Evolutionary conservation across 1,284 basidiomycete species (phyloP), one percentile per base, ranked within the genome.

Genomic region (Stereum hirsutum): DNA sequence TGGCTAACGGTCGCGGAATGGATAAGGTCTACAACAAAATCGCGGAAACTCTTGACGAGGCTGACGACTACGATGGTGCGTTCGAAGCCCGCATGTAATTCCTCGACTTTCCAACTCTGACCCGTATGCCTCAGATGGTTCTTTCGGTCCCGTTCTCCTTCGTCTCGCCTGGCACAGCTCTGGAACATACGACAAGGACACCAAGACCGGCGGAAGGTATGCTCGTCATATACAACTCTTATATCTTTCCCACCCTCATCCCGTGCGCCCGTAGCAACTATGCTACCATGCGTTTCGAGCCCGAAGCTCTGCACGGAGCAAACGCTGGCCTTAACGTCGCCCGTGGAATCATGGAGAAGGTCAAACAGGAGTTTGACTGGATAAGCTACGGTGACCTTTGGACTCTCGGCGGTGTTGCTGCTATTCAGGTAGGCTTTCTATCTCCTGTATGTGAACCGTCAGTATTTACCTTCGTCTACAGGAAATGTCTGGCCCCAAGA

Each of bases 151-250:
- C 34, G 82, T 98, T 35, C 63, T 98, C 44, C 73, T 99, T 45
- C 90, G 95, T 61, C 81, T 98, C 44, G 94, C 93, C 23, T 97
- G 94, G 90, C 91, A 94, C 63, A 61, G 82, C 10, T 87, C 89
- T 38, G 94, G 94, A 40, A 97, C 94, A 1, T 94, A 87, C 57
- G 87, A 94, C 68, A 91, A 92, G 72, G 75, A 84, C 2, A 71
- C 78, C 52, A 80, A 81, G 52, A 87, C 89, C 15, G 94, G 95
- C 51, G 94, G 94, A 59, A 88, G 87, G 87, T 79, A 51, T 39
- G 68, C 25, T 38, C 14, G 12, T 46, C 28, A 12, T 21, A 10
- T 15, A 39, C 39, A 31, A 45, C 24, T 23, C 41, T 31, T 31
- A 46, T 43, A 49, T 34, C 12, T 21, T 7, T 37, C 33, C 23